Evolutionary conservation across 164 flowering plant species (phyloP).

Genomic region (Platanus orientalis): DNA sequence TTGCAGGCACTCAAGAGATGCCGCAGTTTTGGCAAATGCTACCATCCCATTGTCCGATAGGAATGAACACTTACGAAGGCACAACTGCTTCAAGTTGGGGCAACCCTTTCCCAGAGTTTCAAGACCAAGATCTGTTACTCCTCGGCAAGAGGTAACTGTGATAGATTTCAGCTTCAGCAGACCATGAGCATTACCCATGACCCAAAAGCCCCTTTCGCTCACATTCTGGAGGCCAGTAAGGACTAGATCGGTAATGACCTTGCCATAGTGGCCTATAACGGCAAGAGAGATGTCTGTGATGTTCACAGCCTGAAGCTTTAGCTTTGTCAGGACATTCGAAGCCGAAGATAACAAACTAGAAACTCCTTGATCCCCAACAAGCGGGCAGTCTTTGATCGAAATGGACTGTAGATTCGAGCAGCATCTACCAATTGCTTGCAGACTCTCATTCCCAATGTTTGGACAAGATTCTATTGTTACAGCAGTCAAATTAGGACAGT

Average conservation of each 20-base stretch:
- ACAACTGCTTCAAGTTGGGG: conserved; percentile 56
- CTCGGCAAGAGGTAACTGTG: conserved; percentile 51
- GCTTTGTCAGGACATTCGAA: conserved; percentile 39
- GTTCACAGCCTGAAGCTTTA: conserved; percentile 61
- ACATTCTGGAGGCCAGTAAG: conserved; percentile 51
- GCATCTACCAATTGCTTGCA: conserved; percentile 53
- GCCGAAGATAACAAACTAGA: conserved; percentile 52
- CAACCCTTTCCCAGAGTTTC: conserved; percentile 70
- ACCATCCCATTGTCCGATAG: conserved; percentile 62
- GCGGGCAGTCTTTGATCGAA: conserved; percentile 61
- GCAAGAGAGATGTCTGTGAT: conserved; percentile 77
- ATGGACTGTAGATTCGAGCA: conserved; percentile 60
- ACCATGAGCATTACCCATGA: conserved; percentile 66
- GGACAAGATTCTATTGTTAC: conserved; percentile 65
- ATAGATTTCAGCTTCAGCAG: conserved; percentile 51
- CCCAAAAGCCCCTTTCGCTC: conserved; percentile 81
- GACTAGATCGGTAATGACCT: conserved; percentile 48
- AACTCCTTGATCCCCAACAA: conserved; percentile 79
- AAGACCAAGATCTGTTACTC: conserved; percentile 59
- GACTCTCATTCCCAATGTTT: conserved; percentile 53
- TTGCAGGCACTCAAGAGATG: conserved; percentile 54
- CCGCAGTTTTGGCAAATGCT: conserved; percentile 49
- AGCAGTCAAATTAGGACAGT: conserved; percentile 51
- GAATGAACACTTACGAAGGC: conserved; percentile 44
- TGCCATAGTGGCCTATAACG: conserved; percentile 81